phyloP scores from a whole-genome alignment of 768 basidiomycete genomes.

The Trichaptum fuscoviolaceum region DNA sequence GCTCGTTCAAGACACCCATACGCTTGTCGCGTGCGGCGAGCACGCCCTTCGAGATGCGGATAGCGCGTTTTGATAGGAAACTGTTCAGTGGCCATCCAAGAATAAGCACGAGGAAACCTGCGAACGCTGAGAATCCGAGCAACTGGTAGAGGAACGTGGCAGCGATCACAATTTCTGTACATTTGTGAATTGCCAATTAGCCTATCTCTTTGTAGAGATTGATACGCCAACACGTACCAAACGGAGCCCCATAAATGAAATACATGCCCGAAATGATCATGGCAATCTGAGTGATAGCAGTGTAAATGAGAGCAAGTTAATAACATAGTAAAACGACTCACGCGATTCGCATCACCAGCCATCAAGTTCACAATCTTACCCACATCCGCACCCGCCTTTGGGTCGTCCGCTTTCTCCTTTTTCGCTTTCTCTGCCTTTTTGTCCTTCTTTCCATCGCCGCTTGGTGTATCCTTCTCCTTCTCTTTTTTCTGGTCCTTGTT shows the following conservation, averaged over 20 bases:
- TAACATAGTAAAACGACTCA: slow-evolving; percentile 18
- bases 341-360: slow-evolving; percentile 69
- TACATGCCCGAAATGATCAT: slow-evolving; percentile 52
- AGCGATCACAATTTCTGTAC: slow-evolving; percentile 63
- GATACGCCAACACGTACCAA: slow-evolving; percentile 27
- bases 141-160: slow-evolving; percentile 74
- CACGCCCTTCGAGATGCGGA: slow-evolving; percentile 56
- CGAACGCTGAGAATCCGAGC: slow-evolving; percentile 66
- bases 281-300: slow-evolving; percentile 31
- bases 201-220: too few species aligned
- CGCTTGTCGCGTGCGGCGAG: slow-evolving; percentile 65
- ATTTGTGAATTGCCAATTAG: slow-evolving; percentile 3
- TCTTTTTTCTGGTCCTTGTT: slow-evolving; percentile 37
- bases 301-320: not conserved
- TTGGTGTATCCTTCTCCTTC: slow-evolving; percentile 21
- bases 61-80: slow-evolving; percentile 51
- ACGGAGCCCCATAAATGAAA: slow-evolving; percentile 50
- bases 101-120: slow-evolving; percentile 65
- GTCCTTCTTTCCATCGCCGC: slow-evolving; percentile 20
- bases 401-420: slow-evolving; percentile 32
- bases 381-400: slow-evolving; percentile 74
- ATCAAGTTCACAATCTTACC: slow-evolving; percentile 91
- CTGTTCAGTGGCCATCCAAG: slow-evolving; percentile 71
- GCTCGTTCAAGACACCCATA: slow-evolving; percentile 73
- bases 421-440: slow-evolving; percentile 22